Evolutionary conservation across 768 basidiomycete species (phyloP), one percentile per base, ranked within the genome.

Genomic region (Tubosaeta sp.): DNA sequence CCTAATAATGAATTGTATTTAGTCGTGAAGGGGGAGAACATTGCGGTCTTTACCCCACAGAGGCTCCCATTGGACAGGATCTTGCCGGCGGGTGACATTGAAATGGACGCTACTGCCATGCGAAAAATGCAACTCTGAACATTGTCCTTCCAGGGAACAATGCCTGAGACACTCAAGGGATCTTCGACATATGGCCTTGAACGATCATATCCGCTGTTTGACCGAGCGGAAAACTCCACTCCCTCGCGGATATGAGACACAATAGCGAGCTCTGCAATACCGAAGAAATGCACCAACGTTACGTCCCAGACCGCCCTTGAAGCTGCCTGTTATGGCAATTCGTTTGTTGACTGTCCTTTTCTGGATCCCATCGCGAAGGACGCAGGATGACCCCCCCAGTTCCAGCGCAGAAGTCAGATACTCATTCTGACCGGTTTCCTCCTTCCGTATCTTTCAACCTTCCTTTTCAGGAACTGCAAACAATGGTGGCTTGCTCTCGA

Each of bases 301-400:
- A 68, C 67, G 67, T 68, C 57, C 59, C 34, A 57, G 58, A 52
- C 62, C 68, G 54, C 56, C 67, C 67, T 68, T 68, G 68, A 68
- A 68, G 68, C 64, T 68, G 47, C 67, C 68, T 54, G 7, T 60
- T 68, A 62, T 54, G 64, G 67, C 53, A 70, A 70, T 66, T 50
- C 66, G 67, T 68, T 68, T 68, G 68, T 68, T 70, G 49, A 55
- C 44, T 70, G 13, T 42, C 67, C 64, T 56, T 68, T 70, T 68
- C 60, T 56, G 67, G 61, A 51, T 40, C 48, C 47, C 49, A 55
- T 62, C 62, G 62, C 61, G 62, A 64, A 58, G 58, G 59, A 48
- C 27, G 55, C 49, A 50, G 42, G 60, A 48, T 48, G 47, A 59
- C 63, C 63, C 54, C 55, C 50, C 58, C 59, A 56, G 58, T 67